phyloP scores from a whole-genome alignment of 495 filamentous ascomycete genomes.

The Staphylotrichum longicolle region DNA sequence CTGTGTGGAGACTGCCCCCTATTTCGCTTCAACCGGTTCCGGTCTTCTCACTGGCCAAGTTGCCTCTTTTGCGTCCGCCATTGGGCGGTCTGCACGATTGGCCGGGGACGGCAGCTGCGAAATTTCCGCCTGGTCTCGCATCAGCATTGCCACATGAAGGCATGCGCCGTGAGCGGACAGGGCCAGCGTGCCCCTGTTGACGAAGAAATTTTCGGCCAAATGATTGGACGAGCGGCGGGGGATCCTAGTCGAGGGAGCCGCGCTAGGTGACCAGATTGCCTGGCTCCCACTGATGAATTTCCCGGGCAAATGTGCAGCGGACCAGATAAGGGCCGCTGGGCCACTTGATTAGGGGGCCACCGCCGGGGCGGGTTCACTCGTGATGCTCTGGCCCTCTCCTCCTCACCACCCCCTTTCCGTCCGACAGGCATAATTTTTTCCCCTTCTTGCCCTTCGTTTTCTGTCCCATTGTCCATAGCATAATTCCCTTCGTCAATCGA shows the following conservation, averaged over 20 bases:
- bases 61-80: not conserved
- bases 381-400: slow-evolving; percentile 4
- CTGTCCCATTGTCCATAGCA: slow-evolving; percentile 5
- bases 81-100: slow-evolving; percentile 11
- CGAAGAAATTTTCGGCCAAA: slow-evolving; percentile 12
- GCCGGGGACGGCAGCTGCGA: slow-evolving; percentile 13
- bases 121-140: slow-evolving; percentile 10
- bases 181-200: slow-evolving; percentile 9
- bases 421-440: slow-evolving; percentile 4
- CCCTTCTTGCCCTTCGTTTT: slow-evolving; percentile 13
- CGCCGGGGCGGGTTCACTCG: slow-evolving; percentile 2
- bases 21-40: slow-evolving; percentile 12
- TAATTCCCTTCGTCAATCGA: slow-evolving; percentile 20
- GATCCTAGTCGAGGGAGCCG: slow-evolving; percentile 14
- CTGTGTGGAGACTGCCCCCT: slow-evolving; percentile 1
- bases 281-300: slow-evolving; percentile 16
- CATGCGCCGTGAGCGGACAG: slow-evolving; percentile 2
- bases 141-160: slow-evolving; percentile 16
- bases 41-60: slow-evolving; percentile 11
- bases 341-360: slow-evolving; percentile 13
- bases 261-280: slow-evolving; percentile 14
- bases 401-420: slow-evolving; percentile 9
- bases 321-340: slow-evolving; percentile 14
- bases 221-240: slow-evolving; percentile 18
- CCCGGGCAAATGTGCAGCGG: slow-evolving; percentile 1